Conservation (phyloP, 768 basidiomycete genomes). For the Cystobasidiopsis lactophilus region DNA sequence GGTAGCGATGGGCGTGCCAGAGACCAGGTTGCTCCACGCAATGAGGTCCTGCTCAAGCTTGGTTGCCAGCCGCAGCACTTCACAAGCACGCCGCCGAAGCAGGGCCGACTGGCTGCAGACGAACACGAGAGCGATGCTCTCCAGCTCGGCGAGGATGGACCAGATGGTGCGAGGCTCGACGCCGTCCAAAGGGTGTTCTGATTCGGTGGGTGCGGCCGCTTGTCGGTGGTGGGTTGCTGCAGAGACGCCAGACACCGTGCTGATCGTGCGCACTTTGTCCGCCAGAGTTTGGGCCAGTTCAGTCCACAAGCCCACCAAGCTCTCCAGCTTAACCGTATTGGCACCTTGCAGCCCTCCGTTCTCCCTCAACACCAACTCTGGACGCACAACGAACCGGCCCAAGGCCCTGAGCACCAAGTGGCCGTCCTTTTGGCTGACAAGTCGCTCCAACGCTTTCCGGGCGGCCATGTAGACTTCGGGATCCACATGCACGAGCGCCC, state of each 20-base stretch:
- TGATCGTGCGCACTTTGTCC: conserved; percentile 29
- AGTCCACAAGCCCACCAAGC: conserved; percentile 51
- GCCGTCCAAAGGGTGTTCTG: conserved; percentile 20
- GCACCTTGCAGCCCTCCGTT: conserved; percentile 34
- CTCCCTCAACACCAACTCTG: conserved; percentile 40
- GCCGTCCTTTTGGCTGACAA: conserved; percentile 42
- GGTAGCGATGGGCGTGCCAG: neutral
- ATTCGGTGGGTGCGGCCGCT: conserved; percentile 24
- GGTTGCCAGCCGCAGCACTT: neutral
- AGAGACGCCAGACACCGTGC: conserved; percentile 22
- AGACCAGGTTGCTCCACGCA: neutral
- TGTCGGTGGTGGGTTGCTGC: conserved; percentile 20
- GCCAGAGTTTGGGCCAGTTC: conserved; percentile 50
- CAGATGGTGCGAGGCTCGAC: neutral
- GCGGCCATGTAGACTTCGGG: conserved; percentile 50
- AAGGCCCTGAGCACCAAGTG: conserved; percentile 41
- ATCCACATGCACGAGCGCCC: conserved; percentile 67
- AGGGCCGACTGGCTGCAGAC: neutral
- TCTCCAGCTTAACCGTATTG: conserved; percentile 43
- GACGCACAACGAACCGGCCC: conserved; percentile 51
- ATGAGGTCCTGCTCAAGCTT: neutral
- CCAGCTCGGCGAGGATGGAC: neutral
- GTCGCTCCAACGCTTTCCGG: conserved; percentile 42
- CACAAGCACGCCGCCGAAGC: neutral
- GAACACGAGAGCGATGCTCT: conserved; percentile 28